Evolutionary conservation across 257 asterid species (phyloP).

Genomic region (Nicotiana otophora): DNA sequence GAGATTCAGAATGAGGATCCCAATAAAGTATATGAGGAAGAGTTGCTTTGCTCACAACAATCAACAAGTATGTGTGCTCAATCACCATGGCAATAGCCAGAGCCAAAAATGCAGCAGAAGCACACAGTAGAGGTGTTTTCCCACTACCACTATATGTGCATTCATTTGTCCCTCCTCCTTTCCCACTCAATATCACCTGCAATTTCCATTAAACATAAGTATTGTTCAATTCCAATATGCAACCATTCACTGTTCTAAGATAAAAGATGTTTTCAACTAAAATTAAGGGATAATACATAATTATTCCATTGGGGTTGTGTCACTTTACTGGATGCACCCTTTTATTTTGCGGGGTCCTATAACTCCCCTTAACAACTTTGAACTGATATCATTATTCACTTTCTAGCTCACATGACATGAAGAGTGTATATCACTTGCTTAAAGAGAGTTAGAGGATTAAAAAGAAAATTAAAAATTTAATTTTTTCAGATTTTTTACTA

Average conservation of each 20-base stretch:
- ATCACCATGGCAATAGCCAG: constrained; percentile 69
- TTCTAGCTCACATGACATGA: too few relatives aligned
- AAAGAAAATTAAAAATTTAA: too few relatives aligned
- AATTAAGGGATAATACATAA: neutral
- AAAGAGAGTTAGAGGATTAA: too few relatives aligned
- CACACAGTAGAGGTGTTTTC: constrained; percentile 52
- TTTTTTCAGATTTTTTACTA: too few relatives aligned
- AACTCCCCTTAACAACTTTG: too few relatives aligned
- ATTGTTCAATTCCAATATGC: neutral
- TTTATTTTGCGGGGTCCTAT: too few relatives aligned
- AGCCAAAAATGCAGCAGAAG: constrained; percentile 57
- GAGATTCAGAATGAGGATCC: constrained; percentile 48
- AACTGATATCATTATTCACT: too few relatives aligned
- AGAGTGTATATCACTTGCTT: too few relatives aligned
- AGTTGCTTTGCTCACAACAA: constrained; percentile 50
- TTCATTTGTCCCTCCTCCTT: constrained; percentile 20
- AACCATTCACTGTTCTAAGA: neutral
- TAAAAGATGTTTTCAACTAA: neutral
- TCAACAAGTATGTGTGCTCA: constrained; percentile 57
- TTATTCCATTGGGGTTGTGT: too few relatives aligned
- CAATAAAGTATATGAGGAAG: constrained; percentile 35
- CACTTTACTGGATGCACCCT: too few relatives aligned
- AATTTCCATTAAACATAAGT: neutral
- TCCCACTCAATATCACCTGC: constrained; percentile 44
- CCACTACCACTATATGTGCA: constrained; percentile 65